These are phyloP conservation scores for Isochrysis galbana DNA, from an alignment of 78 protist genomes.

Conservation along the genomic window DNA sequence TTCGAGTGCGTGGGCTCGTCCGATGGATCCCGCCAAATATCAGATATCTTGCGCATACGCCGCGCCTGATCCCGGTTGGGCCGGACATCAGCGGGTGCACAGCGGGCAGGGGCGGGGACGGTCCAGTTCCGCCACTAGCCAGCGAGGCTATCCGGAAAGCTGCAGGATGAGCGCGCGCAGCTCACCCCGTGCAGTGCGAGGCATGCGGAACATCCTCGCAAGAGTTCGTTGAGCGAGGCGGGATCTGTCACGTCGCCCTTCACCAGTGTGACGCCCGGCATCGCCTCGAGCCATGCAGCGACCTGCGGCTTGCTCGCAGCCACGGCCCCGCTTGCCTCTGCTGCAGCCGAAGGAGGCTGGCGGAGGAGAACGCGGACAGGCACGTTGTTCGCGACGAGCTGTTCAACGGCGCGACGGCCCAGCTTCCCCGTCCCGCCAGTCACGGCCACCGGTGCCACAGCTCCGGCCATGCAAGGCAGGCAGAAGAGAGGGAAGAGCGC, in stretches of 20 bases:
- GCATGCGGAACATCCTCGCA: neutral
- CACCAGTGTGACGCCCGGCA: neutral
- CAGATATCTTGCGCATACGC: neutral
- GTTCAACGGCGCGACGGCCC: neutral
- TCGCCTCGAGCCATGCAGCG: neutral
- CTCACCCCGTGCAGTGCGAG: neutral
- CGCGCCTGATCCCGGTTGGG: too few relatives aligned
- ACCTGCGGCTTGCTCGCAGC: neutral
- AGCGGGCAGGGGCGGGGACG: too few relatives aligned
- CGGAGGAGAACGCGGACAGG: neutral
- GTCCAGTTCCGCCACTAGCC: too few relatives aligned
- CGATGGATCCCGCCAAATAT: neutral
- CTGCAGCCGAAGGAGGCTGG: neutral
- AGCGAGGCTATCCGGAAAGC: too few relatives aligned
- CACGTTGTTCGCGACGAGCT: neutral
- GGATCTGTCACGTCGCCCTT: neutral
- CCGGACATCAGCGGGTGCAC: too few relatives aligned
- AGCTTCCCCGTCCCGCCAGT: neutral
- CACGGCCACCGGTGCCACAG: too few relatives aligned
- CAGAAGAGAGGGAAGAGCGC: too few relatives aligned
- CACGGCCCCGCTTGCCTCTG: too few relatives aligned
- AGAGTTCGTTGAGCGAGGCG: neutral
- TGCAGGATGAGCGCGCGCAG: too few relatives aligned
- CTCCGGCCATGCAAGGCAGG: too few relatives aligned
- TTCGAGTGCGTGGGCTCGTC: neutral